Percentiles rank a stretch among this genome's conserved stretches.
phyloP scores from a whole-genome alignment of 2,329 filamentous ascomycete species.

The Amauroascus niger region DNA sequence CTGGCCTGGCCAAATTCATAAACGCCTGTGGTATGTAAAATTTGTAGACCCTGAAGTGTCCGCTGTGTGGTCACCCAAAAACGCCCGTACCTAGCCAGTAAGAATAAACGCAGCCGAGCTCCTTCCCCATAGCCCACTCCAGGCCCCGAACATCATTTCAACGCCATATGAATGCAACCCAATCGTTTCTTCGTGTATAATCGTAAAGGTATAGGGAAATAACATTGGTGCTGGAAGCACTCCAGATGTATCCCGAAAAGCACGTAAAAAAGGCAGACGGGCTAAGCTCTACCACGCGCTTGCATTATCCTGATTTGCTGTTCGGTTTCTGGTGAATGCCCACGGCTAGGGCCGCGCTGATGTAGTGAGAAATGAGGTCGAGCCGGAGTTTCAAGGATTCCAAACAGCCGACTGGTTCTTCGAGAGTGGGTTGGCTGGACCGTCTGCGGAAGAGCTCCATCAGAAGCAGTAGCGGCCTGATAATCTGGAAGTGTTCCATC shows the following conservation, averaged over 20 bases:
- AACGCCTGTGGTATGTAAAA: neutral
- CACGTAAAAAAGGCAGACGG: neutral
- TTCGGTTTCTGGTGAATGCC: constrained; percentile 30
- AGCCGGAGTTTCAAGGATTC: constrained; percentile 13
- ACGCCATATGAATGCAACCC: constrained; percentile 4
- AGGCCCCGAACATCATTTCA: neutral
- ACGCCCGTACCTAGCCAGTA: neutral
- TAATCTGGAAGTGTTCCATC: constrained; percentile 56
- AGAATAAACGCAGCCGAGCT: constrained; percentile 6
- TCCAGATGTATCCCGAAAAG: neutral
- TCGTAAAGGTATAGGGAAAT: constrained; percentile 1
- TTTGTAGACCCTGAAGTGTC: neutral
- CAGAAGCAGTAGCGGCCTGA: constrained; percentile 33
- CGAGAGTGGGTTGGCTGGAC: neutral
- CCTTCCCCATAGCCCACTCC: constrained; percentile 29
- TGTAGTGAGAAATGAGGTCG: constrained; percentile 22
- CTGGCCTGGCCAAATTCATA: neutral
- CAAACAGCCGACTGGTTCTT: constrained; percentile 4
- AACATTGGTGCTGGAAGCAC: neutral
- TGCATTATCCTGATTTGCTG: constrained; percentile 34
- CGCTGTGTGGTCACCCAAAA: neutral
- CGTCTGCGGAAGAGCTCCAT: neutral
- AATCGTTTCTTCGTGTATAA: neutral
- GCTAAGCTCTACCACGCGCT: constrained; percentile 24
- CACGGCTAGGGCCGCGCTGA: constrained; percentile 21